Evolutionary conservation across 1,139 yeast genomes (phyloP).

Genomic region (Suhomyces atakaporum): DNA sequence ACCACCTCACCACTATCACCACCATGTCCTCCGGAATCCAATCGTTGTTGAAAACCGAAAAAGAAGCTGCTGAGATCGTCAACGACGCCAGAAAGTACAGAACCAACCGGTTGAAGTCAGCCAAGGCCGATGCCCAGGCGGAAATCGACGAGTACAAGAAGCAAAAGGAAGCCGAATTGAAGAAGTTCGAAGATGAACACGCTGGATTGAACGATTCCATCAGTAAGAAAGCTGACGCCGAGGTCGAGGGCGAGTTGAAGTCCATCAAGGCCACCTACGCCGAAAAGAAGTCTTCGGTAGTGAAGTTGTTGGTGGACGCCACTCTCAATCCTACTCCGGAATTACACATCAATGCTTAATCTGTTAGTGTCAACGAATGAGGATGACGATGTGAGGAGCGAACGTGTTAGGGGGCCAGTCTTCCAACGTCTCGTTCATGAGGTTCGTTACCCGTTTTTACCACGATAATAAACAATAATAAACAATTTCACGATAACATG

Average conservation of each 20-base stretch:
- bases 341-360: constrained; percentile 85
- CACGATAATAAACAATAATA: no score
- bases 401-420: no score
- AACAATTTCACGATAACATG: no score
- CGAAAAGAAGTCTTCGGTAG: constrained; percentile 66
- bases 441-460: no score
- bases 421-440: no score
- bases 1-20: constrained; percentile 3
- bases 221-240: constrained; percentile 70
- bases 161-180: constrained; percentile 81
- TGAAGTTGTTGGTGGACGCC: constrained; percentile 76
- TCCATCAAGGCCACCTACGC: constrained; percentile 64
- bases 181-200: constrained; percentile 67
- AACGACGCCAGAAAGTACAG: constrained; percentile 86
- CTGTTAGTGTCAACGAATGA: no score
- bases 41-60: constrained; percentile 67
- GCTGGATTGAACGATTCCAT: constrained; percentile 67
- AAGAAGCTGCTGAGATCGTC: constrained; percentile 94
- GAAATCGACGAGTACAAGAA: constrained; percentile 88
- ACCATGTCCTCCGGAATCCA: constrained; percentile 32
- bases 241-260: constrained; percentile 59
- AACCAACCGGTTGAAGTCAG: constrained; percentile 86
- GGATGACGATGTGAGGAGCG: no score
- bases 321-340: constrained; percentile 79
- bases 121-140: constrained; percentile 86